Conservation (phyloP, 2,329 filamentous ascomycete species). For the Orbilia blumenaviensis region DNA sequence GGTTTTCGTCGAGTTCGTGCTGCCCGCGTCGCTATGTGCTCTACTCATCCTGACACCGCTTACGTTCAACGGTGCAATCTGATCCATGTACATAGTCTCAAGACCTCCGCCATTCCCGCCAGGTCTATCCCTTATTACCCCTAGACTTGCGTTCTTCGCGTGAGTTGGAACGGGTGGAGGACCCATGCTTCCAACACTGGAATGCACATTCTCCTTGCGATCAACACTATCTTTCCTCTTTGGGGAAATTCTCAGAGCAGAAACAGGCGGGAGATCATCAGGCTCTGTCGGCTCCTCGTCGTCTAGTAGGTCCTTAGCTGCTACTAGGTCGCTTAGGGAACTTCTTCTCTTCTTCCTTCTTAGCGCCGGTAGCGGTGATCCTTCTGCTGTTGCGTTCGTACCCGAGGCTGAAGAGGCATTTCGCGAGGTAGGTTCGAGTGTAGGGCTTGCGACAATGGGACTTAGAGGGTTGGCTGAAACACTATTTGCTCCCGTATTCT, state of each 20-base stretch:
- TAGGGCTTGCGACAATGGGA: conserved; percentile 46
- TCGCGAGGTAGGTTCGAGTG: not conserved
- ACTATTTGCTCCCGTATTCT: not conserved
- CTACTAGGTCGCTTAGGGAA: conserved; percentile 80
- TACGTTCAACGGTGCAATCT: conserved; percentile 41
- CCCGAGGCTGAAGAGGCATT: conserved; percentile 4
- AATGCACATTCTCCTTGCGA: conserved; percentile 32
- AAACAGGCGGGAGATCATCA: not conserved
- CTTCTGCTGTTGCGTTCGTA: conserved; percentile 8
- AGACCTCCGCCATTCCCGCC: not conserved
- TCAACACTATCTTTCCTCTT: conserved; percentile 33
- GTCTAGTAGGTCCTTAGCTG: conserved; percentile 65
- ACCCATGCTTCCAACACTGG: conserved; percentile 24
- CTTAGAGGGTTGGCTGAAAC: conserved; percentile 28
- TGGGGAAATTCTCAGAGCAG: conserved; percentile 13
- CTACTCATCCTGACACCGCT: conserved; percentile 42
- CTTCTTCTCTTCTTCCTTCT: conserved; percentile 84
- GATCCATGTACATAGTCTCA: conserved; percentile 26
- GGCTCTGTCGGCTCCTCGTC: conserved; percentile 13
- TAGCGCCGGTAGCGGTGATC: conserved; percentile 36
- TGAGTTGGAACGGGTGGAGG: conserved; percentile 45
- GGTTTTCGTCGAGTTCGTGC: conserved; percentile 14
- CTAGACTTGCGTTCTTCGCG: conserved; percentile 33
- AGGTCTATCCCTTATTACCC: conserved; percentile 5
- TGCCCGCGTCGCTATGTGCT: conserved; percentile 44